Percentiles rank a stretch among this genome's conserved stretches.
phyloP scores from a whole-genome alignment of 768 basidiomycete species.

The Roridomyces roridus region DNA sequence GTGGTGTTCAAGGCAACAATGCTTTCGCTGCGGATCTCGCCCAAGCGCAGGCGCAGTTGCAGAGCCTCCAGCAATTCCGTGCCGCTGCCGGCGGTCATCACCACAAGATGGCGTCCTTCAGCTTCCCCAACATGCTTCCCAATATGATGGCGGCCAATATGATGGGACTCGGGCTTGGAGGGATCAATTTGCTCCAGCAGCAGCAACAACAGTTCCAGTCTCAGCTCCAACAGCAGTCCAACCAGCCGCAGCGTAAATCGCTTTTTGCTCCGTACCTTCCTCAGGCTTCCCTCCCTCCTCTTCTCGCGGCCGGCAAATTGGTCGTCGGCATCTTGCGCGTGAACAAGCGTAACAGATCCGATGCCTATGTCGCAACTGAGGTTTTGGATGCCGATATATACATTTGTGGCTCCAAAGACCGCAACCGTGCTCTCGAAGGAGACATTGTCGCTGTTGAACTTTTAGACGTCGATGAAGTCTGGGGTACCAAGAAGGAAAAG shows the following conservation, averaged over 20 bases:
- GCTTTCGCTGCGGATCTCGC: conserved; percentile 86
- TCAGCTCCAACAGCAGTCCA: conserved; percentile 91
- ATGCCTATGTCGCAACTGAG: conserved; percentile 98
- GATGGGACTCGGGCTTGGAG: conserved; percentile 87
- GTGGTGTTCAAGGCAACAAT: conserved; percentile 65
- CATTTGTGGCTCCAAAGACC: conserved; percentile 98
- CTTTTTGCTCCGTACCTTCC: conserved; percentile 98
- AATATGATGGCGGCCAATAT: conserved; percentile 98
- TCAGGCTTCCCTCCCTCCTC: conserved; percentile 94
- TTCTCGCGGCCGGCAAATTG: conserved; percentile 95
- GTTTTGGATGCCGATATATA: conserved; percentile 99
- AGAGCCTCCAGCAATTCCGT: conserved; percentile 96
- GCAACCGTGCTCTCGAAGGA: conserved; percentile 97
- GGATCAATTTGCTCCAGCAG: conserved; percentile 87
- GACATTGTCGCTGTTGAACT: conserved; percentile 99
- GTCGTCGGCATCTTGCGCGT: conserved; percentile 97
- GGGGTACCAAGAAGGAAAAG: conserved; percentile 99
- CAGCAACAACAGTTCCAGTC: conserved; percentile 96
- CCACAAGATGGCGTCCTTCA: conserved; percentile 96
- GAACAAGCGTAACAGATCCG: conserved; percentile 97
- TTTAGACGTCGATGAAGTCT: conserved; percentile 96
- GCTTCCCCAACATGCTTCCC: conserved; percentile 97
- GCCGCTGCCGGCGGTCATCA: conserved; percentile 94
- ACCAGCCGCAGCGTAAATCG: conserved; percentile 94
- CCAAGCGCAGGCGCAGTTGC: conserved; percentile 95